Evolutionary conservation across 2,329 filamentous ascomycete genomes (phyloP), one percentile per base, ranked within the genome.

Genomic region (Coniochaeta sp.): DNA sequence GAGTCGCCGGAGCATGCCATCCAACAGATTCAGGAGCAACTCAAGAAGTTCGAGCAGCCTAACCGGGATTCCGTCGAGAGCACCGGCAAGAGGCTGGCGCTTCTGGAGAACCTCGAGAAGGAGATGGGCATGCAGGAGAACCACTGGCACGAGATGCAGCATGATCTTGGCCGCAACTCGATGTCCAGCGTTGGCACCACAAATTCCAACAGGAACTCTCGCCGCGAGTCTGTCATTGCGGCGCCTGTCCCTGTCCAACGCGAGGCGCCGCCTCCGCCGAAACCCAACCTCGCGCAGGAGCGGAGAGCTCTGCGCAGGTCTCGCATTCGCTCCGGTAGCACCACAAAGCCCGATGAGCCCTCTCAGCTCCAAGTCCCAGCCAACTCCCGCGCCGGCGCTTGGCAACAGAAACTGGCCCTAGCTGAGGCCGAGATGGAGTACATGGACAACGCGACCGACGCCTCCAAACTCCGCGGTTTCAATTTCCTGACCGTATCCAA

Each of bases 121-220:
- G 83, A 86, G 63, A 81, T 86, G 74, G 79, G 76, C 1, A 64
- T 73, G 56, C 78, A 86, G 60, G 79, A 83, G 60, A 72, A 71
- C 51, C 75, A 78, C 56, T 86, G 82, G 83, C 74, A 78, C 52
- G 67, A 75, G 48, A 74, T 85, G 66, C 79, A 80, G 52, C 67
- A 74, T 24, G 73, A 76, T 32, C 61, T 83, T 35, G 67, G 70
- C 50, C 73, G 74, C 52, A 72, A 77, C 57, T 82, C 79, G 6
- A 60, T 76, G 35, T 79, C 75, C 1, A 77, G 73, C 7, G 60
- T 76, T 47, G 63, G 62, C 49, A 71, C 70, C 16, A 48, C 46
- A 1, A 28, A 28, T n/a, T 53, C 58, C 1, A 59, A 57, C 16
- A 59, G 55, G 12, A 62, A 66, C 40, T 72, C 71, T 7, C 67